These are phyloP conservation scores for Babesia bigemina DNA, from an alignment of 169 alveolate species.

Conservation along the genomic window DNA sequence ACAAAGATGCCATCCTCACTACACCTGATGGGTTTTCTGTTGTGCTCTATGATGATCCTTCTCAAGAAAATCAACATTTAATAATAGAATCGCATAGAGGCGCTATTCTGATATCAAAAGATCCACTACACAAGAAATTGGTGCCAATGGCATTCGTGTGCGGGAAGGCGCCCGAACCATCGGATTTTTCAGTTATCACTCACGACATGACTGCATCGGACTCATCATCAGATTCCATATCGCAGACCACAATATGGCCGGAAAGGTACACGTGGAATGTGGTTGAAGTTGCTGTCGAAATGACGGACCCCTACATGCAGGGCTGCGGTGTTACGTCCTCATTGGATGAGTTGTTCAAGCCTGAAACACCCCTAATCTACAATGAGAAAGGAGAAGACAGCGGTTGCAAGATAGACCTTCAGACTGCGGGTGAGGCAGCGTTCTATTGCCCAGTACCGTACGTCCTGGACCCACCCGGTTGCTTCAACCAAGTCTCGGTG, in stretches of 20 bases:
- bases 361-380: background rate
- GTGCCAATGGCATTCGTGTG: no score
- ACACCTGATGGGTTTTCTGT: background rate
- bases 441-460: slow-evolving; percentile 21
- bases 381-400: background rate
- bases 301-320: slow-evolving; percentile 11
- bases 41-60: background rate
- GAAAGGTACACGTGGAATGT: background rate
- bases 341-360: background rate
- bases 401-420: slow-evolving; percentile 4
- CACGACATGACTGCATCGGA: no score
- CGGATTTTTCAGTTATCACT: no score
- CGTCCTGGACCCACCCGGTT: slow-evolving; percentile 1
- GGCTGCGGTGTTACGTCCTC: background rate
- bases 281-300: background rate
- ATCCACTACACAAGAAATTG: no score
- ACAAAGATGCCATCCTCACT: no score
- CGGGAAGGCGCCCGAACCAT: no score
- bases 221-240: no score
- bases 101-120: no score
- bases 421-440: background rate
- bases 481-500: slow-evolving; percentile 3
- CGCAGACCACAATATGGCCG: background rate
- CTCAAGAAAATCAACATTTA: background rate
- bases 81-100: no score